Conservation (phyloP, 2,329 filamentous ascomycete genomes). For the Pyrenophora graminea region DNA sequence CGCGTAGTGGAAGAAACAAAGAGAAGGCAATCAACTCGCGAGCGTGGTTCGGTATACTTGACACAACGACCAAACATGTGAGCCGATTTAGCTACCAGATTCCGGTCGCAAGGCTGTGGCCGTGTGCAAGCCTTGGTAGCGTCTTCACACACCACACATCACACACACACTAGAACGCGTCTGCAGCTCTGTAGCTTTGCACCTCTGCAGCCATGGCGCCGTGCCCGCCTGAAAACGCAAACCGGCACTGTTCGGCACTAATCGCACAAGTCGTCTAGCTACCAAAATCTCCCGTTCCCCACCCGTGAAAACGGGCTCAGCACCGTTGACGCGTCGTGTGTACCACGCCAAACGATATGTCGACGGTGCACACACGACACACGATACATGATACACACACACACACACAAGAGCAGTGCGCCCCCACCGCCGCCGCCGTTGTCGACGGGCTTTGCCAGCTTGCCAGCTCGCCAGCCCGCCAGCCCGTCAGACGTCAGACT, state of each 20-base stretch:
- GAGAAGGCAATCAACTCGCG: no score
- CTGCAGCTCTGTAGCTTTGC: conserved; percentile 5
- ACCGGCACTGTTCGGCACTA: conserved; percentile 24
- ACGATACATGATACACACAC: no score
- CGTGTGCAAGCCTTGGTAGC: no score
- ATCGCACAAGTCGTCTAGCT: conserved; percentile 15
- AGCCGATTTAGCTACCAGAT: no score
- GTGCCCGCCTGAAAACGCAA: conserved; percentile 22
- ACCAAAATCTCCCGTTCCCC: conserved; percentile 8
- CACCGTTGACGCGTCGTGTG: conserved; percentile 7
- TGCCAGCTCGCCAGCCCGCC: not conserved
- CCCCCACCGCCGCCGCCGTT: not conserved
- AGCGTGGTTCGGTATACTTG: no score
- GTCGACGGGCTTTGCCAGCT: not conserved
- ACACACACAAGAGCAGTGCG: not conserved
- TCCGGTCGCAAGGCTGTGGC: no score
- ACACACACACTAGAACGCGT: conserved; percentile 5
- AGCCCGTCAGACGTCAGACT: not conserved
- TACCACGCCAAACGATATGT: not conserved
- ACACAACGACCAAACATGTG: no score
- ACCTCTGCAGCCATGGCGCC: conserved; percentile 20
- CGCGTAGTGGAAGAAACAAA: no score
- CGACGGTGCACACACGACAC: not conserved
- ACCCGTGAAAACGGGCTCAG: not conserved
- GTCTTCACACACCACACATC: not conserved